These are phyloP conservation scores for Cichorium intybus DNA, from an alignment of 140 eudicot genomes.

Conservation along the genomic window DNA sequence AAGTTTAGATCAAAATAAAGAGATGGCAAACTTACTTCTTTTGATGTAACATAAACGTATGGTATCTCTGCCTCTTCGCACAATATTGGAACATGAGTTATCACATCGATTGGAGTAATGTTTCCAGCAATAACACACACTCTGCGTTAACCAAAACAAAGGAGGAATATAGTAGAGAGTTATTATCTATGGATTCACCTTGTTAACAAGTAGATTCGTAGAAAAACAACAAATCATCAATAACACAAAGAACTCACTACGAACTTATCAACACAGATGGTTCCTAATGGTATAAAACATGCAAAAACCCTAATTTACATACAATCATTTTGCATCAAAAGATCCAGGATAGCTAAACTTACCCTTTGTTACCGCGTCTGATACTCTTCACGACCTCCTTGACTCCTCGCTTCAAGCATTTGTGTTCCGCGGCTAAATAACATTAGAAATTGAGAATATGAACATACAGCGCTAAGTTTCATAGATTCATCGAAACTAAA, in stretches of 20 bases:
- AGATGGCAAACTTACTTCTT: constrained; percentile 59
- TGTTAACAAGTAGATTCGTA: neutral
- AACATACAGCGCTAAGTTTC: neutral
- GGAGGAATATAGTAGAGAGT: neutral
- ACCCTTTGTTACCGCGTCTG: constrained; percentile 95
- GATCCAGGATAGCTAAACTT: neutral
- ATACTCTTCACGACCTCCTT: constrained; percentile 98
- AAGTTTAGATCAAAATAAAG: neutral
- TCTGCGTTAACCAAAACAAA: constrained; percentile 47
- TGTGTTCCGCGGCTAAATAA: constrained; percentile 77
- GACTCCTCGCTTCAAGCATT: constrained; percentile 97
- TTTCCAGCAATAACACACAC: constrained; percentile 94
- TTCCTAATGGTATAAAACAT: too few relatives aligned
- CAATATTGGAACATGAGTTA: constrained; percentile 88
- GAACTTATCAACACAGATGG: neutral
- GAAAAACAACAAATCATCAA: neutral
- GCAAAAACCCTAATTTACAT: too few relatives aligned
- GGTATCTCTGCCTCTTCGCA: constrained; percentile 94
- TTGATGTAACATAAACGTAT: constrained; percentile 78
- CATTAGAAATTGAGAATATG: neutral
- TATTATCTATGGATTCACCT: neutral
- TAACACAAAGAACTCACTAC: too few relatives aligned
- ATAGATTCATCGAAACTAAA: neutral
- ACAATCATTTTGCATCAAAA: neutral
- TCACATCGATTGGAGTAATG: constrained; percentile 96